phyloP scores from a whole-genome alignment of 176 grass and related monocot species.

The Oryza punctata region DNA sequence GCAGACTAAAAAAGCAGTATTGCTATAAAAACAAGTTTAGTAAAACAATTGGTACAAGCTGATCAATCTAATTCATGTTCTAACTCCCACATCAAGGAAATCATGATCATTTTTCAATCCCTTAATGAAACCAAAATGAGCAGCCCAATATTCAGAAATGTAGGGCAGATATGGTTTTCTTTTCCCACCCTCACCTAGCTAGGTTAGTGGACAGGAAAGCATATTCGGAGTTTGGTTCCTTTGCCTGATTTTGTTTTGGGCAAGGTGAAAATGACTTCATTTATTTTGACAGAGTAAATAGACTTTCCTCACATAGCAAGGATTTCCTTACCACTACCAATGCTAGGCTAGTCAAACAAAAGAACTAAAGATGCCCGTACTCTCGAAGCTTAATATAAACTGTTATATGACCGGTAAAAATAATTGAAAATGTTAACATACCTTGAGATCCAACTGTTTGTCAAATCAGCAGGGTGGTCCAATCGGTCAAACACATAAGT shows the following conservation, averaged over 20 bases:
- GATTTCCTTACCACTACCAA: background rate
- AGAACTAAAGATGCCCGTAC: background rate
- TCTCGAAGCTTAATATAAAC: background rate
- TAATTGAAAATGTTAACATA: constrained; percentile 36
- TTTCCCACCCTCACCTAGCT: background rate
- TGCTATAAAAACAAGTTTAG: background rate
- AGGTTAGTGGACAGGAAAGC: background rate
- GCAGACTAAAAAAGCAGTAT: background rate
- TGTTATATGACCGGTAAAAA: background rate
- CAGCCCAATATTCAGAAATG: background rate
- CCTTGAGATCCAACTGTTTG: constrained; percentile 97
- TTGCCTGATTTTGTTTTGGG: background rate
- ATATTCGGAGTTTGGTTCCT: background rate
- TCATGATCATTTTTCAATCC: background rate
- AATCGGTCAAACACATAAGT: constrained; percentile 24
- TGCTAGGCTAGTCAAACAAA: background rate
- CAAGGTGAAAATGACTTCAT: background rate
- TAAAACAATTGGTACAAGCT: background rate
- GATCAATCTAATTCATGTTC: background rate
- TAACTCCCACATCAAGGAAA: constrained; percentile 18
- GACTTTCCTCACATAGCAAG: background rate
- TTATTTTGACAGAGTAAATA: background rate
- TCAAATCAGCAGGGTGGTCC: constrained; percentile 17
- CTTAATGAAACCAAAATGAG: background rate
- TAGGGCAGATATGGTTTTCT: background rate